Percentiles rank a stretch among this genome's conserved stretches.
Conservation (phyloP, 2,329 filamentous ascomycete species). For the Periconia sp. region DNA sequence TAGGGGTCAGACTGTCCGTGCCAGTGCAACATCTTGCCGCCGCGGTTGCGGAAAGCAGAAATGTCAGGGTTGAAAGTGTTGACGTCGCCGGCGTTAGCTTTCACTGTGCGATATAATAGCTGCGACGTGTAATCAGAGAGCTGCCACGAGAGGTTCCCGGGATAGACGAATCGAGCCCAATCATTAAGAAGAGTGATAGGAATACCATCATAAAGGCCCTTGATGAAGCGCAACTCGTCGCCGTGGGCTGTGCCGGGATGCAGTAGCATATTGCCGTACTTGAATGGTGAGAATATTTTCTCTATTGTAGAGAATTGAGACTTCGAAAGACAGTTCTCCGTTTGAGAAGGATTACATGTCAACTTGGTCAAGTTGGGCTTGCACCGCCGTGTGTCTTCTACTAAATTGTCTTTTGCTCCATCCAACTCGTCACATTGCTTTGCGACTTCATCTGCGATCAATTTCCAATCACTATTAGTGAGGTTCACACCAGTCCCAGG, state of each 20-base stretch:
- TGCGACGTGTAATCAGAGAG: too few species aligned
- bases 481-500: slow-evolving; percentile 45
- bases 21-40: slow-evolving; percentile 23
- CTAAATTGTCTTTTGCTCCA: slow-evolving; percentile 55
- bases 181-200: slow-evolving; percentile 16
- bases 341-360: slow-evolving; percentile 5
- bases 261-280: not conserved
- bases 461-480: slow-evolving; percentile 45
- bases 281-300: slow-evolving; percentile 25
- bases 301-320: slow-evolving; percentile 29
- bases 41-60: slow-evolving; percentile 13
- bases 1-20: slow-evolving; percentile 21
- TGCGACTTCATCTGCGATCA: slow-evolving; percentile 49
- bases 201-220: slow-evolving; percentile 43
- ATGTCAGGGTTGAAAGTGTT: slow-evolving; percentile 16
- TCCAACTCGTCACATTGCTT: slow-evolving; percentile 58
- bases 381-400: slow-evolving; percentile 48
- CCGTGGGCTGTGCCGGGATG: slow-evolving; percentile 6
- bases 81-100: too few species aligned
- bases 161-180: too few species aligned
- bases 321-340: slow-evolving; percentile 25
- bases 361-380: slow-evolving; percentile 13
- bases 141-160: too few species aligned
- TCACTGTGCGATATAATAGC: too few species aligned
- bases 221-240: slow-evolving; percentile 8